phyloP scores from a whole-genome alignment of 176 grass and related monocot genomes.

The Hordeum vulgare region DNA sequence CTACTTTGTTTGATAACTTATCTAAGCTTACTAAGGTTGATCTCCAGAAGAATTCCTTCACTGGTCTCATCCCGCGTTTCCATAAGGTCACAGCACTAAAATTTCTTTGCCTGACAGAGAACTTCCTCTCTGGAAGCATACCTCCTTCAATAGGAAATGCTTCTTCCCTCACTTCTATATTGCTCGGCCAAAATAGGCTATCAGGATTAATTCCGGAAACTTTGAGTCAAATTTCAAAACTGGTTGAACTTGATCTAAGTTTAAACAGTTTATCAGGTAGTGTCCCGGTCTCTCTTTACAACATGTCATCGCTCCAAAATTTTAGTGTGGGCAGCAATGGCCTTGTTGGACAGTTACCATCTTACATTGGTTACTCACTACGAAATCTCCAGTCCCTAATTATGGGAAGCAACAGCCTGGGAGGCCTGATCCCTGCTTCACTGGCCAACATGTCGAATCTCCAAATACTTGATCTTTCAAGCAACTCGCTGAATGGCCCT shows the following conservation, averaged over 20 bases:
- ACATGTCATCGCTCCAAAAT: no score
- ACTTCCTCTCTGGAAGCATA: slow-evolving; percentile 12
- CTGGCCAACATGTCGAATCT: not conserved
- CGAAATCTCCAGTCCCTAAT: not conserved
- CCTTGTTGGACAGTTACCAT: no score
- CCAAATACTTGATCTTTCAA: not conserved
- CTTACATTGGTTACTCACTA: not conserved
- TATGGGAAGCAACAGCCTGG: not conserved
- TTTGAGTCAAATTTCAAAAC: not conserved
- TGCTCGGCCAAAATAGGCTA: not conserved
- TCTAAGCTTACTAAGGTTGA: not conserved
- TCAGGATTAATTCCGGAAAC: not conserved
- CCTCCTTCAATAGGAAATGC: slow-evolving; percentile 7
- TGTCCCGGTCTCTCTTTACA: not conserved
- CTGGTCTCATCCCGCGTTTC: not conserved
- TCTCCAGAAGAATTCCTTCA: slow-evolving; percentile 15
- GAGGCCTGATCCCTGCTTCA: not conserved
- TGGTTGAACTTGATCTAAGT: not conserved
- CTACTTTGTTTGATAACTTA: not conserved
- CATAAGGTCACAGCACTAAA: not conserved
- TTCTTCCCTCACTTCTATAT: slow-evolving; percentile 11
- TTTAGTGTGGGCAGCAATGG: not conserved
- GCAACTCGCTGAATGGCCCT: not conserved
- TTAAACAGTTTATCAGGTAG: no score
- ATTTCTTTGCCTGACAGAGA: not conserved